Conservation (phyloP, 208 protist species). For the Wallacemonas sp. region DNA sequence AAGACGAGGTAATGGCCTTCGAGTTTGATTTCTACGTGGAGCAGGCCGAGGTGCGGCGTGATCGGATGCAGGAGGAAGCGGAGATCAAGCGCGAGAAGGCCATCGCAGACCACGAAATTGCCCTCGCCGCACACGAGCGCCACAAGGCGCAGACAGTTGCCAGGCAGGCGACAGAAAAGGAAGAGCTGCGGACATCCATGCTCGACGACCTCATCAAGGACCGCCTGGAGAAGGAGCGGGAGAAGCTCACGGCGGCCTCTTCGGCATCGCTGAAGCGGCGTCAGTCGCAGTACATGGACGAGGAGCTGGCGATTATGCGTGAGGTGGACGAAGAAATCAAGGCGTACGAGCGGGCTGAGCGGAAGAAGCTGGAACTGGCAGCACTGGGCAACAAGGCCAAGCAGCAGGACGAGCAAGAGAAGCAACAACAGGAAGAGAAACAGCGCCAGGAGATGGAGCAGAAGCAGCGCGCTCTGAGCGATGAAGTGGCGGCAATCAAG, state of each 20-base stretch:
- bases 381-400: neutral
- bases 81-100: conserved; percentile 54
- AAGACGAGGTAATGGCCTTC: conserved; percentile 47
- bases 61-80: conserved; percentile 38
- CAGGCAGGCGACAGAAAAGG: conserved; percentile 30
- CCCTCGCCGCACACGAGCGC: conserved; percentile 42
- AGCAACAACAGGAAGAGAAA: conserved; percentile 16
- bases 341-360: conserved; percentile 41
- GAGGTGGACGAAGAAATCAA: conserved; percentile 68
- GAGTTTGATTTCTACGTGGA: conserved; percentile 50
- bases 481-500: neutral
- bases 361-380: conserved; percentile 18
- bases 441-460: neutral
- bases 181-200: conserved; percentile 41
- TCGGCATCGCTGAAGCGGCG: conserved; percentile 27
- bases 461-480: neutral
- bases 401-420: conserved; percentile 4
- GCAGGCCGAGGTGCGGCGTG: conserved; percentile 41
- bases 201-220: conserved; percentile 32
- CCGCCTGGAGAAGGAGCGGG: conserved; percentile 34
- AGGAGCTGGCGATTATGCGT: conserved; percentile 40
- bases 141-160: conserved; percentile 29
- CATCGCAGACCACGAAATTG: conserved; percentile 36
- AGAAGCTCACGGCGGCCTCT: conserved; percentile 29
- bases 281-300: conserved; percentile 36